Base-by-base conservation (phyloP, 2,329 filamentous ascomycete species). In the Aspergillus hortae region DNA sequence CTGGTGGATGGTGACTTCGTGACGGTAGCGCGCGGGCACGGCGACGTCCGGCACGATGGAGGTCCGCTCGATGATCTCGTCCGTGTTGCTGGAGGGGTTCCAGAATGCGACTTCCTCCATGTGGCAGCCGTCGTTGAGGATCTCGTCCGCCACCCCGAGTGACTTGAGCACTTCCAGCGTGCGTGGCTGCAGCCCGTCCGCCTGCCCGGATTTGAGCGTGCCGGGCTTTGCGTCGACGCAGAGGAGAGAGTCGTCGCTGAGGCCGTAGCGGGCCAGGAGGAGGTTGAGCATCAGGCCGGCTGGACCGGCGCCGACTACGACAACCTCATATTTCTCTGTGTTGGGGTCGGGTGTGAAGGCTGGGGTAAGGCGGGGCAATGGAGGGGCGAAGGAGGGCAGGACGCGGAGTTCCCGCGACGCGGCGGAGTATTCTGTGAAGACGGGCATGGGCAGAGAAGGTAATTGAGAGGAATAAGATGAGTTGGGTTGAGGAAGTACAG, bases 1-100 rank as follows among this genome's bases (percentile, higher is more conserved):
- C 65, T 90, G 87, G 62, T 90, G 87, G 11, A 90, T 71, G 2
- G 88, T 79, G 1, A 86, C 85, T 46, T 86, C 88, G 62, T 87
- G 87, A 4, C 84, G 85, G 59, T 87, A 89, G 46, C 87, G 78
- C 12, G 86, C 85, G 49, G 88, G 84, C 52, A 89, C 86, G 4
- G 84, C 86, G 4, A 75, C 70, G 51, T 76, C 71, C 1, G 64
- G 64, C 9, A 74, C 67, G 21, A 74, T 66, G 25, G 85, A 84
- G 1, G 85, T 89, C 57, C 86, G 77, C 30, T 78, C 74, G 56
- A 89, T 88, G 30, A 84, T 81, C 38, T 62, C 61, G 1, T 67
- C 61, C 41, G 75, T 71, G 32, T 76, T 76, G 30, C 69, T 67
- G 1, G 76, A 74, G 0, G 85, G 84, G 56, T 89, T 85, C 86